phyloP scores from a whole-genome alignment of 2,329 filamentous ascomycete species.

The Botrytis paeoniae region DNA sequence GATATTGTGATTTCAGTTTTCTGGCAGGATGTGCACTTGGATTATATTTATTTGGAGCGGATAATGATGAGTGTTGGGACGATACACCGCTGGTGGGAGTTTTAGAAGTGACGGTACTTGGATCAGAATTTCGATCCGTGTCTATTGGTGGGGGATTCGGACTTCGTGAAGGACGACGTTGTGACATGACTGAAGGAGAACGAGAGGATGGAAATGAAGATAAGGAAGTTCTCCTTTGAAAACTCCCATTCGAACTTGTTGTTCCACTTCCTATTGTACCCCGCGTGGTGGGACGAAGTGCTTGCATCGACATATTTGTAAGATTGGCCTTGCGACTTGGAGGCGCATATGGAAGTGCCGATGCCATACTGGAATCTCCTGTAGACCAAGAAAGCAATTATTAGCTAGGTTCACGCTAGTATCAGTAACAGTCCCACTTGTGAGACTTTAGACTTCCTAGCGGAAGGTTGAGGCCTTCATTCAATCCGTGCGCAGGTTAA shows the following conservation, averaged over 20 bases:
- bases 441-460: constrained; percentile 12
- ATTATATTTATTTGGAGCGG: constrained; percentile 50
- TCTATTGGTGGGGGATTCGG: constrained; percentile 50
- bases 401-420: constrained; percentile 21
- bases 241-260: constrained; percentile 35
- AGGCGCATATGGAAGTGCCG: constrained; percentile 23
- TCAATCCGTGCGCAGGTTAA: constrained; percentile 17
- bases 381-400: constrained; percentile 19
- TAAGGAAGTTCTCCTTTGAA: constrained; percentile 52
- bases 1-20: constrained; percentile 71
- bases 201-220: constrained; percentile 60
- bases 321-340: constrained; percentile 25
- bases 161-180: constrained; percentile 51
- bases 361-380: constrained; percentile 22
- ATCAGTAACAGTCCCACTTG: constrained; percentile 16
- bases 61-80: constrained; percentile 59
- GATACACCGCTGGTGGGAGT: constrained; percentile 57
- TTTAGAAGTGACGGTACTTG: constrained; percentile 55
- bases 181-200: constrained; percentile 56
- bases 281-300: constrained; percentile 31
- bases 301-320: constrained; percentile 27
- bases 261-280: constrained; percentile 29
- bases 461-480: constrained; percentile 17
- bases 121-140: constrained; percentile 55
- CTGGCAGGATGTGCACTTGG: constrained; percentile 50